Evolutionary conservation across 202 grass and related monocot genomes (phyloP).

Genomic region (Bolboschoenoplectus hybrid): DNA sequence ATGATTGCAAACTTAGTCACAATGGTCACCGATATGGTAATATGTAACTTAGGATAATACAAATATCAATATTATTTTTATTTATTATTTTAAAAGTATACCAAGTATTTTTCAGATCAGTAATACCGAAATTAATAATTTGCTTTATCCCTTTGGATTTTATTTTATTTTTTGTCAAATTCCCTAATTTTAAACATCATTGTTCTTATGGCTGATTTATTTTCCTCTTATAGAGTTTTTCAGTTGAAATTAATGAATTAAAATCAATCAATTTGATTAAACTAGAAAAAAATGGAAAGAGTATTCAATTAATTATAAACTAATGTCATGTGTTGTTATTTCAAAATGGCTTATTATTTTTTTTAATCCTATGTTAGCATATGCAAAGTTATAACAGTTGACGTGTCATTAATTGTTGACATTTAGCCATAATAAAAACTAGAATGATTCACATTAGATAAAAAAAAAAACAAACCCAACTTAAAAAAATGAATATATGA

Average conservation of each 20-base stretch:
- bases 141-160: too few species aligned
- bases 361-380: background rate
- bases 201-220: too few species aligned
- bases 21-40: too few species aligned
- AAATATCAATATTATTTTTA: too few species aligned
- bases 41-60: too few species aligned
- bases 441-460: background rate
- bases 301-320: background rate
- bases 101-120: too few species aligned
- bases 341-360: background rate
- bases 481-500: background rate
- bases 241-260: background rate
- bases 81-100: too few species aligned
- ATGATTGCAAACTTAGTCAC: background rate
- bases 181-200: too few species aligned
- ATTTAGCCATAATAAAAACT: background rate
- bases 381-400: background rate
- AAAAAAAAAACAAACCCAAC: background rate
- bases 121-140: too few species aligned
- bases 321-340: background rate
- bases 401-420: background rate
- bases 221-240: background rate
- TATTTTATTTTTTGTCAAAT: too few species aligned
- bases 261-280: background rate
- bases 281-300: background rate